phyloP scores from a whole-genome alignment of 805 yeast genomes.

The Schwanniomyces sp. region DNA sequence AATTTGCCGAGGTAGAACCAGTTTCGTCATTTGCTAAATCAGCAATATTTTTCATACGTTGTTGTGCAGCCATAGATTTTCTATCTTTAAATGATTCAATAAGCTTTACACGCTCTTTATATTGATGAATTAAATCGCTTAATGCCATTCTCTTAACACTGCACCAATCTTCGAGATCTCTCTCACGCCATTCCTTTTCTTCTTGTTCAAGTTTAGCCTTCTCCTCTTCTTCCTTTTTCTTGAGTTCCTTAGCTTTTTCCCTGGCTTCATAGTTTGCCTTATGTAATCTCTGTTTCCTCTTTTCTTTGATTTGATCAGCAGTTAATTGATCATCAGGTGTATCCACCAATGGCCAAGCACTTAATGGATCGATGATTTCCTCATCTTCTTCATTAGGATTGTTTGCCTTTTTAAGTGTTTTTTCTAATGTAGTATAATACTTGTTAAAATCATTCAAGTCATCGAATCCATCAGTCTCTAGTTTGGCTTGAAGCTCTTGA shows the following conservation, averaged over 20 bases:
- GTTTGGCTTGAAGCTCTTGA: slow-evolving; percentile 52
- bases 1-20: slow-evolving; percentile 46
- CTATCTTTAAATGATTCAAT: slow-evolving; percentile 81
- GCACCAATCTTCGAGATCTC: slow-evolving; percentile 80
- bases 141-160: slow-evolving; percentile 63
- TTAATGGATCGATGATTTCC: slow-evolving; percentile 47
- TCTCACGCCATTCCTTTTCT: slow-evolving; percentile 76
- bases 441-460: slow-evolving; percentile 70
- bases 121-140: slow-evolving; percentile 53
- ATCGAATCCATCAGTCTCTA: slow-evolving; percentile 75
- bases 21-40: slow-evolving; percentile 75
- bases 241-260: slow-evolving; percentile 75
- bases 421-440: slow-evolving; percentile 63
- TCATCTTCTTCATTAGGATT: slow-evolving; percentile 51
- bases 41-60: slow-evolving; percentile 88
- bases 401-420: slow-evolving; percentile 64
- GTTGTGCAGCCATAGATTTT: slow-evolving; percentile 88
- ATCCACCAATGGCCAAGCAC: slow-evolving; percentile 69
- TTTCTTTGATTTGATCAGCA: slow-evolving; percentile 82
- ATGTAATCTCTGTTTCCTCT: slow-evolving; percentile 76
- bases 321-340: slow-evolving; percentile 80
- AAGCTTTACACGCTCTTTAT: slow-evolving; percentile 68
- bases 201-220: slow-evolving; percentile 58
- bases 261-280: slow-evolving; percentile 91
- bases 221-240: slow-evolving; percentile 60